Conservation (phyloP, 2,329 filamentous ascomycete species). For the Apiospora saccharicola region DNA sequence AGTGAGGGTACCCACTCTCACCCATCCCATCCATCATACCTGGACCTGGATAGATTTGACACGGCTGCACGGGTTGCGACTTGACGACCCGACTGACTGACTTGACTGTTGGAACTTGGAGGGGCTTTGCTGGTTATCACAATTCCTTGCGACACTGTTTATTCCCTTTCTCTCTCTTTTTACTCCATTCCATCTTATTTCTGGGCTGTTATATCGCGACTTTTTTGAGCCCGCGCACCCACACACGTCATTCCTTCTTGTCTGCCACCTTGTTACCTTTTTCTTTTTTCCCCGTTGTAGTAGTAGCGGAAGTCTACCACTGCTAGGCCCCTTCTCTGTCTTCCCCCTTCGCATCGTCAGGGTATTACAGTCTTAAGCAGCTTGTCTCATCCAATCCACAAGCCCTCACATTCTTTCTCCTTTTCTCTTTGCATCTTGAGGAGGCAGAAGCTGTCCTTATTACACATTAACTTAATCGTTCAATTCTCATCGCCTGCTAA, state of each 20-base stretch:
- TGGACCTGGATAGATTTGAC: slow-evolving; percentile 20
- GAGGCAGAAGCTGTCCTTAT: slow-evolving; percentile 1
- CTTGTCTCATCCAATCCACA: slow-evolving; percentile 18
- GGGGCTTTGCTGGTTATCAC: slow-evolving; percentile 9
- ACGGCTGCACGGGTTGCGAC: slow-evolving; percentile 16
- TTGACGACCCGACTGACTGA: neutral
- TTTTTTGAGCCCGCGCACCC: slow-evolving; percentile 2
- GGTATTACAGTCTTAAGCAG: slow-evolving; percentile 5
- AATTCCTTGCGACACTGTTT: neutral
- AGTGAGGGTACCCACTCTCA: neutral
- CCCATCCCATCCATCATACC: neutral
- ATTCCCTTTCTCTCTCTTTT: neutral
- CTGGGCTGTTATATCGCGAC: slow-evolving; percentile 3
- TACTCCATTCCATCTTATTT: slow-evolving; percentile 11
- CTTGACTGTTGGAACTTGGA: neutral
- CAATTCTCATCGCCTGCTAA: neutral
- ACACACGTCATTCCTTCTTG: slow-evolving; percentile 21
- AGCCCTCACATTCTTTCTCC: slow-evolving; percentile 20
- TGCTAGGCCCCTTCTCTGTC: neutral
- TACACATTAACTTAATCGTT: slow-evolving; percentile 5
- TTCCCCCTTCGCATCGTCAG: neutral
- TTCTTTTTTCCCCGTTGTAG: neutral
- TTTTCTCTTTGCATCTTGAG: slow-evolving; percentile 13
- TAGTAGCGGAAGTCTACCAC: slow-evolving; percentile 3
- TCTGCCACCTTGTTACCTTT: slow-evolving; percentile 1